Base-by-base conservation (phyloP, 371 early-diverging fungal genomes). In the Actinomortierella wolfii region DNA sequence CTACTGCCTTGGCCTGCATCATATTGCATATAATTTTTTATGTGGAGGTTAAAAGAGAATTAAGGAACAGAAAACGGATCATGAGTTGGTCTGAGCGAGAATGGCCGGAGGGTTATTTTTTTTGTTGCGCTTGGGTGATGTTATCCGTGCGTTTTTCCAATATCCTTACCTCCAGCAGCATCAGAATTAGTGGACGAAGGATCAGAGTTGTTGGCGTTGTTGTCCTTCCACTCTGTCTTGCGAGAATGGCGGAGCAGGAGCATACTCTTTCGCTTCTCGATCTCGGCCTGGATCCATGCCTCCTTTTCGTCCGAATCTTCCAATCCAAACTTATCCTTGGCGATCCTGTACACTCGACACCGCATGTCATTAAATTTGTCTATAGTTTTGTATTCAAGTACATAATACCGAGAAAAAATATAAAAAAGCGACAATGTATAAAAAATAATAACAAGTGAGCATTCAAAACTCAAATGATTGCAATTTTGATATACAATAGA, bases 301-400 rank as follows among this genome's bases (percentile, higher is more conserved):
- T 85, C 83, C 21, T 86, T 83, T 51, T 83, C 85, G 2, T 75
- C 67, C 14, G 85, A 81, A 43, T 86, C 83, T 13, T 76, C 76
- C 13, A 82, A 79, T 15, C 88, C 89, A 64, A 84, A 89, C 40
- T 80, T 82, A 59, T 85, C 84, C 11, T 85, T 76, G 2, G 89
- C 89, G 45, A 85, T 76, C 6, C 87, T 82, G 68, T 89, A 88
- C 2, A 89, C 89, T 46, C 89, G 86, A 52, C 88, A 89, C 21
- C 89, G 76, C 61, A 88, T 69, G 52, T 89, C 89, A 59, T 89
- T 89, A 51, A 85, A 79, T 51, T 83, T 76, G 57, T 89, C 77
- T 76, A 51, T 18, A 26, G 29, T 2, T 29, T 15, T 1, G n/a
- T n/a, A 29, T 25, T 13, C 8, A 2, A 17, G 50, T 68, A 58